phyloP scores from a whole-genome alignment of 1,139 yeast genomes.

The Zhuliangozyma blackwelliae region DNA sequence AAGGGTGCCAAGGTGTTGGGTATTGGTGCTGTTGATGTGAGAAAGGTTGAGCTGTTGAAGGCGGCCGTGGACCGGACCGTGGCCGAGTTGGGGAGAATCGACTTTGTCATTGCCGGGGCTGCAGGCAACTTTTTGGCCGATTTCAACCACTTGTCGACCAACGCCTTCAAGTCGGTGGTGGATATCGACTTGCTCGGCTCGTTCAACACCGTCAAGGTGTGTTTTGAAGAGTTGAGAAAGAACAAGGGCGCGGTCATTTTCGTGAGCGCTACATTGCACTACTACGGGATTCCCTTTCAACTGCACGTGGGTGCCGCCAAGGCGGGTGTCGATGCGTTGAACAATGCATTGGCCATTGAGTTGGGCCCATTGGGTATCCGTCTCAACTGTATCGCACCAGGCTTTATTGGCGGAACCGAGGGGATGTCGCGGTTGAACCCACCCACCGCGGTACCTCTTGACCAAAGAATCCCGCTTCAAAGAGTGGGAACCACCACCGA shows the following conservation, averaged over 20 bases:
- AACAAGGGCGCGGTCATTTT: conserved; percentile 75
- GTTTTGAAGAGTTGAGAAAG: conserved; percentile 60
- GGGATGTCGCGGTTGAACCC: conserved; percentile 62
- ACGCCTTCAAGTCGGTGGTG: conserved; percentile 86
- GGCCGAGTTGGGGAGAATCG: conserved; percentile 65
- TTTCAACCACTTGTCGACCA: conserved; percentile 71
- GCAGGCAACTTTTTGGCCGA: conserved; percentile 91
- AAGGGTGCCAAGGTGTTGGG: conserved; percentile 69
- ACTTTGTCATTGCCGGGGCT: conserved; percentile 90
- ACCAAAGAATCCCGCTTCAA: conserved; percentile 64
- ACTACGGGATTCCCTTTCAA: conserved; percentile 88
- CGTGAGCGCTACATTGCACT: conserved; percentile 88
- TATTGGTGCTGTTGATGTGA: conserved; percentile 71
- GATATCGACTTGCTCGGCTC: conserved; percentile 86
- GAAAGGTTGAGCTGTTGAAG: conserved; percentile 56
- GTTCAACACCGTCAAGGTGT: conserved; percentile 83
- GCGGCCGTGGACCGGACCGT: conserved; percentile 67
- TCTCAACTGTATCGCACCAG: conserved; percentile 86
- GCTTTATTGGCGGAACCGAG: conserved; percentile 80
- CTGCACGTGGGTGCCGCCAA: conserved; percentile 91
- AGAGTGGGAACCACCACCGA: conserved; percentile 71
- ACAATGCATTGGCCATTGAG: conserved; percentile 83
- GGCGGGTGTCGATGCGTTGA: conserved; percentile 89
- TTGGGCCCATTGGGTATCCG: conserved; percentile 86
- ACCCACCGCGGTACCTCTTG: conserved; percentile 31